Percentiles rank a stretch among this genome's conserved stretches.
Evolutionary conservation across 306 rosid genomes (phyloP).

Genomic region (Cucumis melo): DNA sequence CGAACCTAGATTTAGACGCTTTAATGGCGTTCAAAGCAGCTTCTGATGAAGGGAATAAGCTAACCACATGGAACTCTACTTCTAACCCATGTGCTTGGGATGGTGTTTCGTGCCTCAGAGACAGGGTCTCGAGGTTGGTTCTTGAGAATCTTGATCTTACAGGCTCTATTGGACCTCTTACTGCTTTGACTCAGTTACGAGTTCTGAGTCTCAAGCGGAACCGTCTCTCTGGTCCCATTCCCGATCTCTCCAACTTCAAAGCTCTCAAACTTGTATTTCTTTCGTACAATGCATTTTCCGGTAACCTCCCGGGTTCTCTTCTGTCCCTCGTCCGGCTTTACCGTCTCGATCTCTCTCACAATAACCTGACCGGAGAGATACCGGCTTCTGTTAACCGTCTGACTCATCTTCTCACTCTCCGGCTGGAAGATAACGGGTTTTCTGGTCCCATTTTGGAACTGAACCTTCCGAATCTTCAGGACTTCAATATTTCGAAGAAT

Average conservation of each 20-base stretch:
- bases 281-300: slow-evolving; percentile 51
- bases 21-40: slow-evolving; percentile 44
- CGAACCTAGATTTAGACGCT: slow-evolving; percentile 30
- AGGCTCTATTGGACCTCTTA: slow-evolving; percentile 36
- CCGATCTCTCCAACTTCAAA: slow-evolving; percentile 47
- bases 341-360: slow-evolving; percentile 76
- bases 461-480: slow-evolving; percentile 34
- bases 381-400: slow-evolving; percentile 34
- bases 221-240: slow-evolving; percentile 48
- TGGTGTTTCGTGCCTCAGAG: slow-evolving; percentile 44
- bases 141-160: slow-evolving; percentile 48
- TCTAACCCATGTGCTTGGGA: slow-evolving; percentile 43
- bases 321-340: slow-evolving; percentile 42
- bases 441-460: slow-evolving; percentile 37
- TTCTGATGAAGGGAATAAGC: slow-evolving; percentile 36
- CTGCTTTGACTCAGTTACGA: slow-evolving; percentile 47
- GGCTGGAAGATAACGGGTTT: slow-evolving; percentile 36
- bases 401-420: slow-evolving; percentile 58
- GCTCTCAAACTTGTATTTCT: slow-evolving; percentile 51
- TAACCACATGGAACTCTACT: slow-evolving; percentile 50
- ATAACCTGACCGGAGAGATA: slow-evolving; percentile 46
- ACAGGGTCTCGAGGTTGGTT: slow-evolving; percentile 55
- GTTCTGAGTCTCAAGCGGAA: slow-evolving; percentile 66
- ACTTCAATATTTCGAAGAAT: slow-evolving; percentile 56
- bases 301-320: slow-evolving; percentile 29